Evolutionary conservation across 2,329 filamentous ascomycete genomes (phyloP), one percentile per base, ranked within the genome.

Genomic region (Colletotrichum nymphaeae): DNA sequence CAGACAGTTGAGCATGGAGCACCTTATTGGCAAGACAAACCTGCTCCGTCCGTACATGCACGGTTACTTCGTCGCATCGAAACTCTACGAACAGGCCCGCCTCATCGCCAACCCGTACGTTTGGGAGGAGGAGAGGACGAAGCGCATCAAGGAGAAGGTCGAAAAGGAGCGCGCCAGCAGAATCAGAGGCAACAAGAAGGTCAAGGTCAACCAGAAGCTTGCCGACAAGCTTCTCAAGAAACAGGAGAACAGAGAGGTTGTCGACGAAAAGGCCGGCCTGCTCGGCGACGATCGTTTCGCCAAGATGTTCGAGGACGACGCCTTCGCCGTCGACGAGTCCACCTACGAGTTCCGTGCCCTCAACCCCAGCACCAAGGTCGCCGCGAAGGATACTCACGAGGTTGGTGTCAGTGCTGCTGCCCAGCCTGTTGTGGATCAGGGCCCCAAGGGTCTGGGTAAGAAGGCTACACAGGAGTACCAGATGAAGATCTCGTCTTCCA

Each of bases 21-120:
- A 98, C 81, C 88, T 99, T 60, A 89, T 99, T 70, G 96, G 96
- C 76, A 95, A 95, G 78, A 97, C 95, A 32, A 97, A 94, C 79
- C 86, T 98, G 24, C 86, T 99, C 53, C 90, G 96, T 57, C 97
- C 97, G 56, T 99, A 99, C 81, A 99, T 99, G 97, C 97, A 99
- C 81, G 97, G 97, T 78, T 98, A 97, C 88, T 99, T 99, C 84
- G 95, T 99, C 62, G 94, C 94, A 46, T 96, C 97, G 78, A 95
- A 95, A 79, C 85, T 99, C 30, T 98, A 99, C 82, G 97, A 99
- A 80, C 95, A 99, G 82, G 97, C 97, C 22, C 89, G 94, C 68
- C 86, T 99, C 73, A 98, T 98, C 78, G 93, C 94, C 63, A 98
- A 98, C 83, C 97, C 97, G 0, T 97, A 97, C 80, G 90, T 97